phyloP scores from a whole-genome alignment of 768 basidiomycete species.

The Terana coerulea region DNA sequence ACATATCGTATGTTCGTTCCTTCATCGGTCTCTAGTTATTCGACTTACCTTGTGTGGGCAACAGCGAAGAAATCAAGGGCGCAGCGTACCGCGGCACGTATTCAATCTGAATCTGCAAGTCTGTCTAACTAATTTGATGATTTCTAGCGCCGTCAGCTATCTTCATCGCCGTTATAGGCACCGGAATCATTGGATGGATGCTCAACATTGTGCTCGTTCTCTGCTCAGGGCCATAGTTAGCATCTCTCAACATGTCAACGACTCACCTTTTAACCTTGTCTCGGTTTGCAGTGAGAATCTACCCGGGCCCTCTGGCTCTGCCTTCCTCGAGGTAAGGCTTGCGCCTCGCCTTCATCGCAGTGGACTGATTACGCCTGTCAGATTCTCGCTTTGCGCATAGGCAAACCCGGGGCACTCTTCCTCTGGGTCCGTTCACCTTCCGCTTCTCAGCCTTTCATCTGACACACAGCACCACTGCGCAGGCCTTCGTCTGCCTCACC shows the following conservation, averaged over 20 bases:
- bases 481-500: slow-evolving; percentile 65
- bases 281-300: slow-evolving; percentile 44
- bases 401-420: slow-evolving; percentile 67
- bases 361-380: slow-evolving; percentile 20
- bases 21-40: not conserved
- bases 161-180: slow-evolving; percentile 67
- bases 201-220: slow-evolving; percentile 81
- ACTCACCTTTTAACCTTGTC: not conserved
- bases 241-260: slow-evolving; percentile 6
- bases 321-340: slow-evolving; percentile 54
- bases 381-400: slow-evolving; percentile 75
- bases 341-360: not conserved
- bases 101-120: not conserved
- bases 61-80: slow-evolving; percentile 72
- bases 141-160: slow-evolving; percentile 49
- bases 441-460: slow-evolving; percentile 64
- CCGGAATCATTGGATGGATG: slow-evolving; percentile 77
- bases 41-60: slow-evolving; percentile 7
- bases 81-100: slow-evolving; percentile 68
- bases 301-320: slow-evolving; percentile 65
- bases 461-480: slow-evolving; percentile 41
- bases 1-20: slow-evolving; percentile 61
- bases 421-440: slow-evolving; percentile 69
- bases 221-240: slow-evolving; percentile 73
- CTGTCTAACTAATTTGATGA: not conserved